Conservation (phyloP, 2,329 filamentous ascomycete genomes). For the Paecilomyces formosus region DNA sequence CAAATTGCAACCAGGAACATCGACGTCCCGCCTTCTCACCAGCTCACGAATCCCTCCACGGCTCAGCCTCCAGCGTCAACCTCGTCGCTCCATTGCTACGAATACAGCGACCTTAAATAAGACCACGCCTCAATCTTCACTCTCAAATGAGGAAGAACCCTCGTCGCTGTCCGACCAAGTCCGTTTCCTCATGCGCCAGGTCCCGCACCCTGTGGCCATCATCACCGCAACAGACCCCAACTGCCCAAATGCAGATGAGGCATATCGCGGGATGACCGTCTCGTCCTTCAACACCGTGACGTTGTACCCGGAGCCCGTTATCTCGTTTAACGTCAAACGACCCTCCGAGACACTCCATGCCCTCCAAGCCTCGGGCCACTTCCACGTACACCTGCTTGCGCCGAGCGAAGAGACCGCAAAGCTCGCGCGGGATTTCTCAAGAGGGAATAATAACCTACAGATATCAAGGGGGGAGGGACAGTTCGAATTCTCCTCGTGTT, state of each 20-base stretch:
- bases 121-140: background rate
- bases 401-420: conserved; percentile 22
- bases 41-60: background rate
- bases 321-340: conserved; percentile 55
- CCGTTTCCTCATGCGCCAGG: conserved; percentile 44
- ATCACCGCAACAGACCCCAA: conserved; percentile 41
- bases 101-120: background rate
- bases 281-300: conserved; percentile 57
- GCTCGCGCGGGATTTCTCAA: conserved; percentile 33
- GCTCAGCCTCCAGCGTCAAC: background rate
- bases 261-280: conserved; percentile 48
- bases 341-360: conserved; percentile 51
- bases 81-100: background rate
- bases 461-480: conserved; percentile 18
- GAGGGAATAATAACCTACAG: conserved; percentile 29
- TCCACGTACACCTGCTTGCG: conserved; percentile 47
- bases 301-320: conserved; percentile 46
- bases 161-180: conserved; percentile 27
- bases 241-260: conserved; percentile 9
- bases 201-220: conserved; percentile 52
- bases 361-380: conserved; percentile 37
- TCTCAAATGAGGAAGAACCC: background rate
- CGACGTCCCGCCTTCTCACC: background rate
- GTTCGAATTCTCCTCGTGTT: conserved; percentile 18
- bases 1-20: background rate